phyloP scores from a whole-genome alignment of 2,329 filamentous ascomycete species.

The Curvularia sp. region DNA sequence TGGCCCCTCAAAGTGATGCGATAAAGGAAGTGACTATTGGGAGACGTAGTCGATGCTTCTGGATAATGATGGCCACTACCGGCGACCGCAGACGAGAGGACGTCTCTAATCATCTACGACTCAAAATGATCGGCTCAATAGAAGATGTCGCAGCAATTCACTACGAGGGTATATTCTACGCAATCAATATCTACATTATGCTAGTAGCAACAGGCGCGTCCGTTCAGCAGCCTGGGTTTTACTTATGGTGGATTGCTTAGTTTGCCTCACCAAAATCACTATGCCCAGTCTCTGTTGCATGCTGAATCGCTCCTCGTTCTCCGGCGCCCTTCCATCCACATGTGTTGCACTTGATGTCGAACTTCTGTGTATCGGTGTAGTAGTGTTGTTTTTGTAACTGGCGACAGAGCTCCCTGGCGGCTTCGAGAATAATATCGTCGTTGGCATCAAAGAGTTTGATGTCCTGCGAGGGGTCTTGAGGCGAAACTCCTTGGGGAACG shows the following conservation, averaged over 20 bases:
- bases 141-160: not conserved
- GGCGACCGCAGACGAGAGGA: not conserved
- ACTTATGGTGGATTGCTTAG: constrained; percentile 6
- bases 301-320: constrained; percentile 66
- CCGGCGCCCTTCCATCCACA: constrained; percentile 75
- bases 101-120: not conserved
- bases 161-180: not conserved
- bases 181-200: not conserved
- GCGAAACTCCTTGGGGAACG: constrained; percentile 63
- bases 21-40: not conserved
- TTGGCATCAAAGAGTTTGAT: constrained; percentile 72
- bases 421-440: constrained; percentile 63
- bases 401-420: constrained; percentile 62
- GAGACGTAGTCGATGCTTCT: not conserved
- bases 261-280: constrained; percentile 46
- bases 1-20: not conserved
- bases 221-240: not conserved
- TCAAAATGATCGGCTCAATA: not conserved
- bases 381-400: constrained; percentile 77
- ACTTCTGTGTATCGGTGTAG: constrained; percentile 84
- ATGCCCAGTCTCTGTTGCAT: constrained; percentile 65
- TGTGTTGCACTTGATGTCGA: constrained; percentile 77
- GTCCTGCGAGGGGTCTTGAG: constrained; percentile 75
- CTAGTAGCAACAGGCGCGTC: not conserved
- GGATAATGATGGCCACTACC: not conserved